A percentile compares a stretch with the other conserved stretches of the same genome.
These are phyloP conservation scores for Xylariaceae sp. DNA, from an alignment of 2,329 filamentous ascomycete species.

Conservation along the genomic window DNA sequence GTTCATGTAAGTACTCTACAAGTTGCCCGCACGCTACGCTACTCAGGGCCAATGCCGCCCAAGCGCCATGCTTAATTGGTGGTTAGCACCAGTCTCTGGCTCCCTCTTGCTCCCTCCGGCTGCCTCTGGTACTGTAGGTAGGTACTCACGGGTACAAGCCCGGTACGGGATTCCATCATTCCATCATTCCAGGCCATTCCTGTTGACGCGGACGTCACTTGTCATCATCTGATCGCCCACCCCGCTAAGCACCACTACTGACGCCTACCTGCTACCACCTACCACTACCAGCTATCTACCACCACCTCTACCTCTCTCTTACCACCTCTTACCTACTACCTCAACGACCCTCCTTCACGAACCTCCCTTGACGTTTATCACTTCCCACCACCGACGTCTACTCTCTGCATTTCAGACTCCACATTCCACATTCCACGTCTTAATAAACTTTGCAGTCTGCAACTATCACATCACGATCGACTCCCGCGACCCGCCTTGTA, in stretches of 20 bases:
- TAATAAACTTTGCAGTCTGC: too few relatives aligned
- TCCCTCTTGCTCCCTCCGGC: too few relatives aligned
- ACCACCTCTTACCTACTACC: neutral
- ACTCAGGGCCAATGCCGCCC: neutral
- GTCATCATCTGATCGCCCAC: conserved; percentile 6
- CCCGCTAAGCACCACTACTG: neutral
- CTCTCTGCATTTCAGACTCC: too few relatives aligned
- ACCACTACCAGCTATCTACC: neutral
- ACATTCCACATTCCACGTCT: too few relatives aligned
- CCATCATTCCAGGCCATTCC: too few relatives aligned
- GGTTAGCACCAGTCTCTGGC: too few relatives aligned
- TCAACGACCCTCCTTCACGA: neutral
- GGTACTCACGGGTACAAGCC: neutral
- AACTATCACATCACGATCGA: too few relatives aligned
- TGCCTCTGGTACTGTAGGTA: neutral
- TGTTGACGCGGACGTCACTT: conserved; percentile 1
- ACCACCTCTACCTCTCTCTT: neutral
- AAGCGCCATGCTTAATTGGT: neutral
- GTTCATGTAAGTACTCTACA: too few relatives aligned
- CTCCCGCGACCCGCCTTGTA: too few relatives aligned
- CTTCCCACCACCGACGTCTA: neutral
- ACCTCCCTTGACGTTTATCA: conserved; percentile 14
- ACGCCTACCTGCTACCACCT: neutral
- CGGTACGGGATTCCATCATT: neutral
- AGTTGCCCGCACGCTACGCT: neutral